Percentiles rank a stretch among this genome's conserved stretches.
Evolutionary conservation across 192 early-diverging fungal species (phyloP).

Genomic region (Coemansia sp.): DNA sequence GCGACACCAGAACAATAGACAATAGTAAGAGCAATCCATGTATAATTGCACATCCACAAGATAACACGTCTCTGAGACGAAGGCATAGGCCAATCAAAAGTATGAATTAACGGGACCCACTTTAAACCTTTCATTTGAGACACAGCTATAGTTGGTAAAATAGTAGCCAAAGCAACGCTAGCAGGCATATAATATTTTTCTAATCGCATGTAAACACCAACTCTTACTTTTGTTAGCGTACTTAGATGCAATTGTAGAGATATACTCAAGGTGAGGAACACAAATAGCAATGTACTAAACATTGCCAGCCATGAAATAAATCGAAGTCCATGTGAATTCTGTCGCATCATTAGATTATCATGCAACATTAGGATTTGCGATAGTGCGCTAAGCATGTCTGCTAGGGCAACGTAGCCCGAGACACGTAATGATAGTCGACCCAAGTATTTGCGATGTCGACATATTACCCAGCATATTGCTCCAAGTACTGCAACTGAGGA

Average conservation of each 20-base stretch:
- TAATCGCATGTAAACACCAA: slow-evolving; percentile 34
- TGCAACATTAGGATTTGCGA: slow-evolving; percentile 27
- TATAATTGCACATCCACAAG: slow-evolving; percentile 46
- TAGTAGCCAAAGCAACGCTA: slow-evolving; percentile 15
- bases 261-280: slow-evolving; percentile 38
- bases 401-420: slow-evolving; percentile 29
- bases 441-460: slow-evolving; percentile 24
- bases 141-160: slow-evolving; percentile 33
- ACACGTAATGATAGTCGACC: slow-evolving; percentile 36
- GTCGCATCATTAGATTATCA: slow-evolving; percentile 37
- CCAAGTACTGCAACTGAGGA: slow-evolving; percentile 18
- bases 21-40: slow-evolving; percentile 34
- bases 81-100: slow-evolving; percentile 36
- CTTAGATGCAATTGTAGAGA: slow-evolving; percentile 44
- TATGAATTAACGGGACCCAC: slow-evolving; percentile 38
- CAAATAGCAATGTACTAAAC: slow-evolving; percentile 26
- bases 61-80: slow-evolving; percentile 11
- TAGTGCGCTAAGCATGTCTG: slow-evolving; percentile 16
- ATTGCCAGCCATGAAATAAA: slow-evolving; percentile 38
- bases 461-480: slow-evolving; percentile 10
- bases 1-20: slow-evolving; percentile 30
- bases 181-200: slow-evolving; percentile 28
- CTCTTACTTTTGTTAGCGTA: slow-evolving; percentile 35
- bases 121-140: slow-evolving; percentile 24
- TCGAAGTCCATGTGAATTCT: slow-evolving; percentile 12